These are phyloP conservation scores for Rosa multiflora DNA, from an alignment of 306 rosid species.

Conservation along the genomic window DNA sequence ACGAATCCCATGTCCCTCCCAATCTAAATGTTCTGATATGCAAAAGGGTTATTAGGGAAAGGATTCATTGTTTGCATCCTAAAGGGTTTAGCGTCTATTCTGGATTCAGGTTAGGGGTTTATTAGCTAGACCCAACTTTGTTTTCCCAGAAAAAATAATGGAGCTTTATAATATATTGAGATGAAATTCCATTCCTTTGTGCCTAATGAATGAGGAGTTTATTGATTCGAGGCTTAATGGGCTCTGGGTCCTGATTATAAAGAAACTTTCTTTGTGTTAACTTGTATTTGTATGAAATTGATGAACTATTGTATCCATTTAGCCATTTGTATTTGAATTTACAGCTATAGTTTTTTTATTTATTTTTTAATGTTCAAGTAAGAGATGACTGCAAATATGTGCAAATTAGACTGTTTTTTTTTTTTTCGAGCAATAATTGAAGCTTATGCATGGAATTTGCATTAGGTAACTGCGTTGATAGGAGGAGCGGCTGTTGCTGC, in stretches of 20 bases:
- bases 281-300: too few relatives aligned
- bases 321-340: neutral
- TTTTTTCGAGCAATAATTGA: neutral
- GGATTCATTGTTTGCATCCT: neutral
- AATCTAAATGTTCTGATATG: neutral
- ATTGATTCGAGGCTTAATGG: neutral
- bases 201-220: neutral
- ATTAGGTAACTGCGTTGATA: constrained; percentile 57
- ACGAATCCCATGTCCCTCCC: neutral
- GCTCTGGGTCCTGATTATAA: neutral
- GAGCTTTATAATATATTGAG: neutral
- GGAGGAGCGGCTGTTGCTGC: constrained; percentile 78
- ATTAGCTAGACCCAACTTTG: neutral
- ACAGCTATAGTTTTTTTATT: neutral
- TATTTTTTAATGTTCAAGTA: neutral
- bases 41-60: too few relatives aligned
- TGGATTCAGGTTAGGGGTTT: too few relatives aligned
- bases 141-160: neutral
- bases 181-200: neutral
- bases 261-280: neutral
- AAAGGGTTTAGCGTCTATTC: neutral
- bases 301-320: neutral
- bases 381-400: neutral
- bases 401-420: neutral
- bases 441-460: neutral